Evolutionary conservation across 2,329 filamentous ascomycete species (phyloP).

Genomic region (Metarhizium robertsii): DNA sequence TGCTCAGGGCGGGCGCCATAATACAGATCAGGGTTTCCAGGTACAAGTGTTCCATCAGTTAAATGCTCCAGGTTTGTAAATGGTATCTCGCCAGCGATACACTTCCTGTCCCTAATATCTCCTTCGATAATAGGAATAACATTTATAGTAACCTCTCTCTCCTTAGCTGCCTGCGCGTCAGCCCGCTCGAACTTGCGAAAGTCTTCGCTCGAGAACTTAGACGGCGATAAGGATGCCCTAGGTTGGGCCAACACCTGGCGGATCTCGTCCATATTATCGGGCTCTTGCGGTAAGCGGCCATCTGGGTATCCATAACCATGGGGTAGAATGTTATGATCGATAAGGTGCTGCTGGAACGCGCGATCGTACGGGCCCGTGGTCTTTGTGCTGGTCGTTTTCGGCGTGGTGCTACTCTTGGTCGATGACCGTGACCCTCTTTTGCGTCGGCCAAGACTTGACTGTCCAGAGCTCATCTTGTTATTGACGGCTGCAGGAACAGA

Average conservation of each 20-base stretch:
- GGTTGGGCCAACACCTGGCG: constrained; percentile 4
- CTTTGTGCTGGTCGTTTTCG: constrained; percentile 7
- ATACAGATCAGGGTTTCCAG: constrained; percentile 23
- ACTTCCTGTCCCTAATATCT: constrained; percentile 12
- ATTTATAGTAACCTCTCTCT: constrained; percentile 20
- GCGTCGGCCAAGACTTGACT: neutral
- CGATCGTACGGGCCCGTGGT: constrained; percentile 12
- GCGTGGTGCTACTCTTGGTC: constrained; percentile 7
- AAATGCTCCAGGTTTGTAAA: constrained; percentile 28
- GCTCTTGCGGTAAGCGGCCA: constrained; percentile 6
- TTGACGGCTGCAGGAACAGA: no score
- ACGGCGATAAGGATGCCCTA: constrained; percentile 25
- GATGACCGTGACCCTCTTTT: constrained; percentile 7
- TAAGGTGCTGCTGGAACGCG: constrained; percentile 12
- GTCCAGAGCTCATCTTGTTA: no score
- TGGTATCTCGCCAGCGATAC: constrained; percentile 15
- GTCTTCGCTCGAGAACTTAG: constrained; percentile 20
- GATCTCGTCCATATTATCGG: constrained; percentile 14
- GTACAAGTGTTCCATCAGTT: constrained; percentile 22
- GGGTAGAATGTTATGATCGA: constrained; percentile 11
- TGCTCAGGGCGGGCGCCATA: constrained; percentile 21
- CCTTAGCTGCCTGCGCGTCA: constrained; percentile 21
- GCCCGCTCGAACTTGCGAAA: constrained; percentile 20
- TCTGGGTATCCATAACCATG: constrained; percentile 9
- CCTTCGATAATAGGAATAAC: constrained; percentile 25